Evolutionary conservation across 2,329 filamentous ascomycete species (phyloP).

Genomic region (Stagonosporopsis vannaccii): DNA sequence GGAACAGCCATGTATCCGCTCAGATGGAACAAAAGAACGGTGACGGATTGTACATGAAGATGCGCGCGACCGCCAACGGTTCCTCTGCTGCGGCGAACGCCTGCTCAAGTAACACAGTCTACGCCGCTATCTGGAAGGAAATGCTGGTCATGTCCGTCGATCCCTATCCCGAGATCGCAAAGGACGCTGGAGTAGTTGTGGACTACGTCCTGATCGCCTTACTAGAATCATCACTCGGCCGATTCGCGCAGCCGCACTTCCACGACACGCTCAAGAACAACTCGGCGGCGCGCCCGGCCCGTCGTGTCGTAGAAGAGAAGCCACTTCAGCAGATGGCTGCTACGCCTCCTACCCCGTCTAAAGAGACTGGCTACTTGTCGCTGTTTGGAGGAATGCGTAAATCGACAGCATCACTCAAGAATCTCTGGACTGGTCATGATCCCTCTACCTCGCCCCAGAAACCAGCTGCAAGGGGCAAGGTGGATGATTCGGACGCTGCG

Average conservation of each 20-base stretch:
- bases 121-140: constrained; percentile 93
- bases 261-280: constrained; percentile 67
- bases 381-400: constrained; percentile 66
- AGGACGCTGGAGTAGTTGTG: constrained; percentile 82
- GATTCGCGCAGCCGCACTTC: constrained; percentile 73
- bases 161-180: constrained; percentile 90
- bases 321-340: constrained; percentile 54
- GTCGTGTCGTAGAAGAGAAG: constrained; percentile 38
- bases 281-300: constrained; percentile 57
- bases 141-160: constrained; percentile 89
- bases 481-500: constrained; percentile 68
- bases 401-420: constrained; percentile 70
- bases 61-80: constrained; percentile 23
- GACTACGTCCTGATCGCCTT: constrained; percentile 84
- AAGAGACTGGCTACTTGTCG: constrained; percentile 64
- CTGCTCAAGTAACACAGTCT: constrained; percentile 83
- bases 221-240: constrained; percentile 76
- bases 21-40: constrained; percentile 35
- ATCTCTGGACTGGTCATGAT: constrained; percentile 58
- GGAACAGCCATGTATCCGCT: constrained; percentile 38
- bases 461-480: constrained; percentile 54
- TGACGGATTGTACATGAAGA: constrained; percentile 43
- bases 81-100: constrained; percentile 22
- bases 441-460: constrained; percentile 38
- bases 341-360: constrained; percentile 58